These are phyloP conservation scores for Scenedesmus sp. DNA, from an alignment of 163 green algal genomes.

Conservation along the genomic window DNA sequence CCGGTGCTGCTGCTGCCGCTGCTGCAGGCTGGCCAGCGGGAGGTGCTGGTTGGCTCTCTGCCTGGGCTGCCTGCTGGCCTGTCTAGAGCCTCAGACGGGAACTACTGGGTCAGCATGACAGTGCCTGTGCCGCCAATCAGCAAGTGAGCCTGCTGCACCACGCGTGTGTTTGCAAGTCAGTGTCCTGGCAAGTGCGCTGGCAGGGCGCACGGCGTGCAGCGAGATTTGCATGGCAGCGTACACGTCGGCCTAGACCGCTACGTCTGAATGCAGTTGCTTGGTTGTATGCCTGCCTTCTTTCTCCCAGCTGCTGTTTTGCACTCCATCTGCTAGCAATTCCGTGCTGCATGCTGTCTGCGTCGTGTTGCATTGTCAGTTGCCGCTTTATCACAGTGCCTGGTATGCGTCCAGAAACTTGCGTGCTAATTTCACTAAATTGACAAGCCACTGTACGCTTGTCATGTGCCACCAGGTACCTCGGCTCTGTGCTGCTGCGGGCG, in stretches of 20 bases:
- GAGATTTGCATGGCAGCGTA: too few species aligned
- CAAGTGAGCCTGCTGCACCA: constrained; percentile 3
- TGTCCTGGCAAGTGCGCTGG: too few species aligned
- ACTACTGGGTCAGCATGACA: constrained; percentile 66
- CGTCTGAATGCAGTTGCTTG: not conserved
- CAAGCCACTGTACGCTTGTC: too few species aligned
- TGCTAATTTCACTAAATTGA: too few species aligned
- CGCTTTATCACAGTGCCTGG: too few species aligned
- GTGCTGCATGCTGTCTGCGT: too few species aligned
- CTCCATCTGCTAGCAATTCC: not conserved
- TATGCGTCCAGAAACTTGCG: too few species aligned
- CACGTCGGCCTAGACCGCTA: too few species aligned
- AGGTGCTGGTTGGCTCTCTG: constrained; percentile 68
- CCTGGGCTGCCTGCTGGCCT: constrained; percentile 75
- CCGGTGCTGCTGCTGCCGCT: not conserved
- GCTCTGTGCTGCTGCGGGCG: constrained; percentile 35
- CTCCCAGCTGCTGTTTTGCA: not conserved
- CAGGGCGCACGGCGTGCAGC: too few species aligned
- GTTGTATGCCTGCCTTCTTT: not conserved
- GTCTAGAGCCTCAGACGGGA: constrained; percentile 54
- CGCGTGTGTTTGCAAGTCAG: too few species aligned
- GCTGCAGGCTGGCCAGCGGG: constrained; percentile 56
- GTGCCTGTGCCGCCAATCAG: constrained; percentile 39
- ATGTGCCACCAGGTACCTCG: constrained; percentile 34
- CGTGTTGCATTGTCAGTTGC: too few species aligned